Evolutionary conservation across 148 eudicot species (phyloP).

Genomic region (Beta vulgaris): DNA sequence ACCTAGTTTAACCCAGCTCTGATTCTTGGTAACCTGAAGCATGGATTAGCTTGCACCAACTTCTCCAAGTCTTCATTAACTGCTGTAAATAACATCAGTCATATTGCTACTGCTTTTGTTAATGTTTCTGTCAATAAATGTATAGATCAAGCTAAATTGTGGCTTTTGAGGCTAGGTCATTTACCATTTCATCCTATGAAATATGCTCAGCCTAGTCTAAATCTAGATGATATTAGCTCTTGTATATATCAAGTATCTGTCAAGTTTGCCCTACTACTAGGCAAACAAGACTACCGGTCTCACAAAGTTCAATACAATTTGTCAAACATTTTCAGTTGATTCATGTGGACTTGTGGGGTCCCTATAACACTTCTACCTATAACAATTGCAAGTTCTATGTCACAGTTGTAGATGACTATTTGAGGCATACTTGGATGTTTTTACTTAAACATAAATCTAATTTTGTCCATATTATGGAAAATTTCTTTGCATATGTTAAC

Average conservation of each 20-base stretch:
- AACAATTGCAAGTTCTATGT: conserved; percentile 10
- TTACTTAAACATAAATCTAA: conserved; percentile 4
- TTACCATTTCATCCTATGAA: background rate
- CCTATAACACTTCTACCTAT: background rate
- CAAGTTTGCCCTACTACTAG: background rate
- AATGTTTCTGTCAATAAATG: too few relatives aligned
- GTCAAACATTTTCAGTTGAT: background rate
- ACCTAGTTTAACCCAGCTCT: too few relatives aligned
- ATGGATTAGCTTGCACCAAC: too few relatives aligned
- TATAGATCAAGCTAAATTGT: too few relatives aligned
- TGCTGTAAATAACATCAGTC: too few relatives aligned
- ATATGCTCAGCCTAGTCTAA: background rate
- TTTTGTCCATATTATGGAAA: background rate
- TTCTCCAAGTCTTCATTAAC: too few relatives aligned
- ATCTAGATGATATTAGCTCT: background rate
- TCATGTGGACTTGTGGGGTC: conserved; percentile 23
- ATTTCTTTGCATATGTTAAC: background rate
- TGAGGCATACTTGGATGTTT: conserved; percentile 12
- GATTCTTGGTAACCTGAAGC: too few relatives aligned
- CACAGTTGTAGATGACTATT: conserved; percentile 20
- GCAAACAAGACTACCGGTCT: background rate
- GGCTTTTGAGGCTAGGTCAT: background rate
- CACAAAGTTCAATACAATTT: background rate
- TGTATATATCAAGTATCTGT: too few relatives aligned
- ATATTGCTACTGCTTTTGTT: too few relatives aligned